Base-by-base conservation (phyloP, 345 rosid genomes). In the Moringa oleifera region DNA sequence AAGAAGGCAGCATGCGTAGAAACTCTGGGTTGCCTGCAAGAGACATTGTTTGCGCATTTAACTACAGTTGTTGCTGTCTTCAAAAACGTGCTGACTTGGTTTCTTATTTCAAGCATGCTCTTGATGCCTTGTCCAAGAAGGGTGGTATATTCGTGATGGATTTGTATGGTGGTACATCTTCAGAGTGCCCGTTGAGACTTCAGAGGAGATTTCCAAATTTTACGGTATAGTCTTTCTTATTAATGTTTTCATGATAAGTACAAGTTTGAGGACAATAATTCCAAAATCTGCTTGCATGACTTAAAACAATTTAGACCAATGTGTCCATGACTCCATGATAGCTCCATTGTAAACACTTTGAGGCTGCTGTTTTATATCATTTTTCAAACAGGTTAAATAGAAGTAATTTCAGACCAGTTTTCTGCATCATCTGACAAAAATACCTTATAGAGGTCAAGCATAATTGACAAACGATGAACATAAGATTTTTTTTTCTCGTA, bases 91-190 rank as follows among this genome's bases (percentile, higher is more conserved):
- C 74, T 12, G 89, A 89, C 15, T 71, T 89, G 70, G 79, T 92
- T 61, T 58, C 81, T 70, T 89, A 89, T 75, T 92, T 92, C 82
- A 83, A 80, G 72, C 81, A 89, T 55, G 96, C 76, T 53, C 77
- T 65, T 37, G 71, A 77, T 1, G 63, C 85, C 51, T 82, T 89
- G 80, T 85, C 96, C 19, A 83, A 77, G 68, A 80, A 59, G 62
- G 95, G 98, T 4, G 96, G 95, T 33, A 84, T 92, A 20, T 92
- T 92, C 61, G 95, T 77, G 55, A 87, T 92, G 91, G 96, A 92
- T 76, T 68, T 92, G 45, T 92, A 85, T 41, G 98, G 98, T n/a
- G 95, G 98, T 45, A 76, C 89, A 49, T 92, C 98, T 58, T 84
- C 92, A 9, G 98, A 91, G 78, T 64, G 75, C 64, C 81, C 81